Evolutionary conservation across 2,329 filamentous ascomycete genomes (phyloP), one percentile per base, ranked within the genome.

Genomic region (Alternaria conjuncta): DNA sequence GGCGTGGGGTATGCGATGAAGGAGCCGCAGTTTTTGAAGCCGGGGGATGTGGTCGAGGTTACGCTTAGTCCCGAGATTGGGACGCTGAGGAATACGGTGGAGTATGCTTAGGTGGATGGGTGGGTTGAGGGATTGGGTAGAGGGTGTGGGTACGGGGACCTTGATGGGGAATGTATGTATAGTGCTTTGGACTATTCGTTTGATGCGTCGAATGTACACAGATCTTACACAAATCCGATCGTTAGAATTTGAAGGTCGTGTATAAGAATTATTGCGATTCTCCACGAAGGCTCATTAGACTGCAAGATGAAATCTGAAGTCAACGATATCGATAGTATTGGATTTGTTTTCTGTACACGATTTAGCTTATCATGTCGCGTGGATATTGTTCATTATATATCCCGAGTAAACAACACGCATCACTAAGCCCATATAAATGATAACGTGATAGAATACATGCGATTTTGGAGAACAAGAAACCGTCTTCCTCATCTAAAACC

Each of bases 1-100:
- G 77, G 79, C 6, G 79, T 81, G 0, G 79, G 78, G 10, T 81
- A 80, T 57, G 84, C 84, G 0, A 74, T 86, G 75, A 76, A 76
- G 66, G 64, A 68, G 13, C 76, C 78, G 46, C 75, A 77, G 60
- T 80, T 78, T 30, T 55, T 80, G 66, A 75, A 75, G 60, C 76
- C 75, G 4, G 75, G 73, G 10, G 75, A 77, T 68, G 68, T 74
- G 0, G 75, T 80, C 0, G 76, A 80, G 62, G 77, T 79, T 6
- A 70, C 70, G 13, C 61, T 80, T 15, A 69, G 60, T 13, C 70
- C 73, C 1, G 55, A 67, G 21, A 68, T 80, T 30, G 78, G 78
- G 0, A 79, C 75, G 5, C n/a, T 80, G 49, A 72, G 66, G 55
- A 79, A 79, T 54, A 58, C 62, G 7, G 75, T 80, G 0, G 71